Evolutionary conservation across 129 eudicot genomes (phyloP), one percentile per base, ranked within the genome.

Genomic region (Calendula officinalis): DNA sequence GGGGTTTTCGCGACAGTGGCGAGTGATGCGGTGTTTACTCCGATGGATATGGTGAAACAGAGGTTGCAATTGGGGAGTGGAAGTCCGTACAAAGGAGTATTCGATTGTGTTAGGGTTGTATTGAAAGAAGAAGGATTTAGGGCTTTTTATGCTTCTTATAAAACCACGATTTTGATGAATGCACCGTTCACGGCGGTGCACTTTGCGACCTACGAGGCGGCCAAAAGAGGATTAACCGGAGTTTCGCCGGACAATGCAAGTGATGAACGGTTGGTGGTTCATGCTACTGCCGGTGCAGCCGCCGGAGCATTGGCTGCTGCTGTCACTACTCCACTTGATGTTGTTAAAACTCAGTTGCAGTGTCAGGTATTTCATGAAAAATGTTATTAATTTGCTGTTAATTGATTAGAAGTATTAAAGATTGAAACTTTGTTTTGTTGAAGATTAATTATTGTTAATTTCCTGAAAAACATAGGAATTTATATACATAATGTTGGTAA

Each of bases 11-110:
- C 97, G 0, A 90, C 97, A 8, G 84, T 90, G 32, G 82, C 90
- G 3, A 90, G 97, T 55, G 95, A 90, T 47, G 97, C 95, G 2
- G 95, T 86, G 62, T 78, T 86, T 8, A 90, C 95, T 12, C 97
- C 97, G 6, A 90, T 86, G 97, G 97, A 90, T 81, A 60, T 83
- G 95, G 97, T 90, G 75, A 86, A 90, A 64, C 97, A 90, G 80
- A 66, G 97, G 70, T 64, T 90, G 71, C 97, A 90, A 22, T 68
- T 90, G 65, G 77, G 77, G 2, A 78, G 85, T 34, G 75, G 75
- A 8, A 80, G 89, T 60, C 83, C 79, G 32, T 90, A 90, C 14
- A 77, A 50, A 38, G 95, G 95, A 36, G 91, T 90, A 38, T 72
- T 71, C 74, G 89, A 90, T 70, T 90, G 97, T 44, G 73, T 90